Evolutionary conservation across 2,329 filamentous ascomycete species (phyloP).

Genomic region (Pestalotiopsis sp.): DNA sequence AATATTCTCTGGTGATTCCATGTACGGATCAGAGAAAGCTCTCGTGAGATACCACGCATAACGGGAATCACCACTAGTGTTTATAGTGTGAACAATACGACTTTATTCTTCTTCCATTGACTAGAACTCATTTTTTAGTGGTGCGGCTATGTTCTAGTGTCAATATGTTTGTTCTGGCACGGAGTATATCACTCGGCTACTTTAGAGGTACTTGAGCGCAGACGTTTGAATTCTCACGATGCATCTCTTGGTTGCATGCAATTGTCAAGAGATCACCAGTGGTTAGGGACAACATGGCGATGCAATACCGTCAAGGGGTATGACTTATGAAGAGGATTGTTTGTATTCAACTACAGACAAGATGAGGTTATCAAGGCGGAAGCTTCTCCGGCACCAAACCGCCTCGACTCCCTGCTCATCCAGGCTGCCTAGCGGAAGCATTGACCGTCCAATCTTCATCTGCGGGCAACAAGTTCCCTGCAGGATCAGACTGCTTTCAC

Average conservation of each 20-base stretch:
- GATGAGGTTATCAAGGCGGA: not conserved
- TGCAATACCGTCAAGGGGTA: too few species aligned
- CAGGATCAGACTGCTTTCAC: not conserved
- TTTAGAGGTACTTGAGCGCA: too few species aligned
- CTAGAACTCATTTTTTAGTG: too few species aligned
- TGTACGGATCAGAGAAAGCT: too few species aligned
- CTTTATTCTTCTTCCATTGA: too few species aligned
- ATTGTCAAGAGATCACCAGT: not conserved
- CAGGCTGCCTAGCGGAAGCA: not conserved
- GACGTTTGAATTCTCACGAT: too few species aligned
- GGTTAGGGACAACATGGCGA: not conserved
- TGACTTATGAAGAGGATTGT: not conserved
- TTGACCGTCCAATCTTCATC: not conserved
- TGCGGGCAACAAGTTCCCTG: not conserved
- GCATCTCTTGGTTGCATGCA: not conserved
- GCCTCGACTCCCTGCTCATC: not conserved
- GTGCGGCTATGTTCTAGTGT: too few species aligned
- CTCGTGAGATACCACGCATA: too few species aligned
- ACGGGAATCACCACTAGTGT: too few species aligned
- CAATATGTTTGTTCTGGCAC: too few species aligned
- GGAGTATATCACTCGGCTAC: too few species aligned
- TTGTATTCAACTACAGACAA: not conserved
- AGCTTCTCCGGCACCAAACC: conserved; percentile 10
- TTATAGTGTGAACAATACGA: too few species aligned
- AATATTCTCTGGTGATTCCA: conserved; percentile 11